Evolutionary conservation across 495 filamentous ascomycete genomes (phyloP).

Genomic region (Penicillium alfredii): DNA sequence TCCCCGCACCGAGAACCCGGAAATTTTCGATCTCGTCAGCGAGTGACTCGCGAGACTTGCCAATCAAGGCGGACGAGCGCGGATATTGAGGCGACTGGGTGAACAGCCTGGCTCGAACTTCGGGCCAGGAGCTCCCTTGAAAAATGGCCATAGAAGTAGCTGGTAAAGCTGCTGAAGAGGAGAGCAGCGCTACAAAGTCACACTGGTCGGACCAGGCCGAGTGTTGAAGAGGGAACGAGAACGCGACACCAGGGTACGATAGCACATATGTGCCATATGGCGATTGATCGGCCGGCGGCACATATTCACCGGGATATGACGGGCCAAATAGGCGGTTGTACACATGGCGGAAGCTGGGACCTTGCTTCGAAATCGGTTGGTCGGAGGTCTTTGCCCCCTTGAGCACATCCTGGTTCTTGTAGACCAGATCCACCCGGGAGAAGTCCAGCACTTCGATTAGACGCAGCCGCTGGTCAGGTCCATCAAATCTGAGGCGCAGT

Average conservation of each 20-base stretch:
- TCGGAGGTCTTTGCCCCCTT: constrained; percentile 51
- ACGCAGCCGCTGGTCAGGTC: constrained; percentile 82
- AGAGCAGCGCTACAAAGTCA: constrained; percentile 81
- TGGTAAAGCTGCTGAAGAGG: constrained; percentile 65
- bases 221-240: constrained; percentile 74
- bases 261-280: constrained; percentile 70
- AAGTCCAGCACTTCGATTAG: constrained; percentile 91
- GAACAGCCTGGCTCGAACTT: constrained; percentile 69
- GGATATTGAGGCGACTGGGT: constrained; percentile 64
- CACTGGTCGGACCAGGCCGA: constrained; percentile 74
- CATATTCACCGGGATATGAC: constrained; percentile 86
- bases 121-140: constrained; percentile 80
- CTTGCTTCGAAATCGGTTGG: constrained; percentile 37
- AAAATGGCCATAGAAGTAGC: constrained; percentile 85
- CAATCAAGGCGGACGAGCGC: constrained; percentile 47
- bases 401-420: constrained; percentile 80
- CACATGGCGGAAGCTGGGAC: constrained; percentile 83
- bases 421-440: constrained; percentile 70
- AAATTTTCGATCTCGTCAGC: constrained; percentile 79
- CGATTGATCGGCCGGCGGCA: constrained; percentile 50
- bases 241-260: constrained; percentile 90
- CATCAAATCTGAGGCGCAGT: constrained; percentile 85
- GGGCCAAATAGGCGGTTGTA: constrained; percentile 88
- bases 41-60: constrained; percentile 57
- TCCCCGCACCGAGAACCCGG: constrained; percentile 65